These are phyloP conservation scores for Lachancea sp. DNA, from an alignment of 805 yeast genomes.

Conservation along the genomic window DNA sequence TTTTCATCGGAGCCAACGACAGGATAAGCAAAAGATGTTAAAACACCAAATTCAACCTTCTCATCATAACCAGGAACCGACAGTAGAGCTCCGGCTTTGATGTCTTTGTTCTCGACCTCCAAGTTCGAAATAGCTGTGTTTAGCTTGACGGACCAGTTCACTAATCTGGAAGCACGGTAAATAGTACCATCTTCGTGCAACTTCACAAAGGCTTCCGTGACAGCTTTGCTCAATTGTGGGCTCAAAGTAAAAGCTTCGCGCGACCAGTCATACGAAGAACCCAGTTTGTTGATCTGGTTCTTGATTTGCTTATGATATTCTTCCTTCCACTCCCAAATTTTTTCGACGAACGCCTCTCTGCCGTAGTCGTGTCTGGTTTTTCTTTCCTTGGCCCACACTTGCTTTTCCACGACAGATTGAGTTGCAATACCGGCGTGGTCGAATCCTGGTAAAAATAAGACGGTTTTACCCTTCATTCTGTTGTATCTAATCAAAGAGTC, in stretches of 20 bases:
- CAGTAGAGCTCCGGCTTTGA: slow-evolving; percentile 73
- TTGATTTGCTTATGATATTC: slow-evolving; percentile 84
- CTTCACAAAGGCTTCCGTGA: slow-evolving; percentile 82
- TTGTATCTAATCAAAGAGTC: slow-evolving; percentile 88
- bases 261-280: slow-evolving; percentile 96
- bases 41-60: slow-evolving; percentile 90
- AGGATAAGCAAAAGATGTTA: slow-evolving; percentile 91
- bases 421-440: slow-evolving; percentile 99
- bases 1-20: slow-evolving; percentile 82
- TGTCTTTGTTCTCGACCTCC: slow-evolving; percentile 90
- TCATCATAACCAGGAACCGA: slow-evolving; percentile 87
- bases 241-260: slow-evolving; percentile 91
- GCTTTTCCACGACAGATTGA: slow-evolving; percentile 96
- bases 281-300: slow-evolving; percentile 75
- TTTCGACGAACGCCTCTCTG: slow-evolving; percentile 78
- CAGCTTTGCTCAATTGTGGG: slow-evolving; percentile 71
- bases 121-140: slow-evolving; percentile 94
- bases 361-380: slow-evolving; percentile 93
- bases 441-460: slow-evolving; percentile 88
- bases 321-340: slow-evolving; percentile 98
- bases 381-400: slow-evolving; percentile 79
- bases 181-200: slow-evolving; percentile 92
- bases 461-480: slow-evolving; percentile 96
- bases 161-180: slow-evolving; percentile 87
- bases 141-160: slow-evolving; percentile 93